These are phyloP conservation scores for Saccharum spontaneum DNA, from an alignment of 176 grass and related monocot genomes.

Conservation along the genomic window DNA sequence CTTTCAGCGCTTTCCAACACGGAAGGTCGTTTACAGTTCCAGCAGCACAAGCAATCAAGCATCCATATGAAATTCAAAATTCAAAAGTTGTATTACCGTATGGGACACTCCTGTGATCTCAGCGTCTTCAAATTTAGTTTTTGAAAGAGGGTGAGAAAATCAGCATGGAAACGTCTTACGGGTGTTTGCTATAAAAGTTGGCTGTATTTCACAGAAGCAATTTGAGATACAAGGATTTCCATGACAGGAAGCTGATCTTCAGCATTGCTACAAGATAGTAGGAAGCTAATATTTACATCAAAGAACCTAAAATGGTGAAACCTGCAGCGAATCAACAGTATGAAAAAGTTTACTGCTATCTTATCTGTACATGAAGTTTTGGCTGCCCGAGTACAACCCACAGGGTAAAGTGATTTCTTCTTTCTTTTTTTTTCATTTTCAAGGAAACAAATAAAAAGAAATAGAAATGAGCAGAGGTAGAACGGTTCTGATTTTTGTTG, in stretches of 20 bases:
- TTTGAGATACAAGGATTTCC: slow-evolving; percentile 16
- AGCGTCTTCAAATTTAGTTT: not conserved
- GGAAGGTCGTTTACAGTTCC: slow-evolving; percentile 11
- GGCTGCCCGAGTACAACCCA: slow-evolving; percentile 11
- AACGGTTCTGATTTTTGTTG: slow-evolving; percentile 4
- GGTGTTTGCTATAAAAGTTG: not conserved
- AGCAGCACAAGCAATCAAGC: slow-evolving; percentile 16
- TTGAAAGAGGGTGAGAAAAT: not conserved
- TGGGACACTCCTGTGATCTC: not conserved
- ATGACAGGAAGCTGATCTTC: not conserved
- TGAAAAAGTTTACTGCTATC: slow-evolving; percentile 38
- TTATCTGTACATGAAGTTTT: slow-evolving; percentile 42
- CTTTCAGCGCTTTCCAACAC: not conserved
- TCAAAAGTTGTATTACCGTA: not conserved
- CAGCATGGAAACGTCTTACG: not conserved
- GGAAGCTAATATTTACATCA: slow-evolving; percentile 46
- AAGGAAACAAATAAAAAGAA: not conserved
- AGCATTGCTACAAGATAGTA: slow-evolving; percentile 27
- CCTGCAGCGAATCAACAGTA: slow-evolving; percentile 16
- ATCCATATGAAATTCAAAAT: not conserved
- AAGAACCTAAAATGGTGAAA: slow-evolving; percentile 29
- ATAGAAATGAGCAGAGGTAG: not conserved
- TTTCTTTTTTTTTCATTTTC: not conserved
- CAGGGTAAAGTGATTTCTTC: not conserved
- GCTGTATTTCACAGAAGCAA: slow-evolving; percentile 10